These are phyloP conservation scores for Nemania sp. DNA, from an alignment of 2,329 filamentous ascomycete species.

Conservation along the genomic window DNA sequence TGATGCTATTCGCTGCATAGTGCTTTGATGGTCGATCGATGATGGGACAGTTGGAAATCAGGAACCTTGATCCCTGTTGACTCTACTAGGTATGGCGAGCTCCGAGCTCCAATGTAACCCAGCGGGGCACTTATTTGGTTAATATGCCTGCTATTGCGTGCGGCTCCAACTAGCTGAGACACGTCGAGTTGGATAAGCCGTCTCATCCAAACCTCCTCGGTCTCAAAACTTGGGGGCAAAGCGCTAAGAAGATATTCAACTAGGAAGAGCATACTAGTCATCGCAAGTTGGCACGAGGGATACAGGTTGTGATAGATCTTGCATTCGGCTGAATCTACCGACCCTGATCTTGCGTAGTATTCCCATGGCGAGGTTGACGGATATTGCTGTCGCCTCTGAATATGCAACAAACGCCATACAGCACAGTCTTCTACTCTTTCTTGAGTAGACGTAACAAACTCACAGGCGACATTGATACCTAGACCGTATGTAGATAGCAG, in stretches of 20 bases:
- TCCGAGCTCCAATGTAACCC: slow-evolving; percentile 14
- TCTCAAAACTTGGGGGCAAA: slow-evolving; percentile 44
- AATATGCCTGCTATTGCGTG: slow-evolving; percentile 39
- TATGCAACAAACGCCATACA: background rate
- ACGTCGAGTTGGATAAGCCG: slow-evolving; percentile 47
- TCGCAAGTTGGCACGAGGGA: background rate
- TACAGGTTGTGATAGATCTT: background rate
- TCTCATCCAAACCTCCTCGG: slow-evolving; percentile 49
- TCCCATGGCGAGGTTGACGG: background rate
- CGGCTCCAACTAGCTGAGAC: slow-evolving; percentile 48
- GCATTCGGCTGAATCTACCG: background rate
- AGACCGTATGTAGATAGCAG: background rate
- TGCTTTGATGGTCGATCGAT: background rate
- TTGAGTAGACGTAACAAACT: background rate
- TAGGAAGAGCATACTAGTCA: background rate
- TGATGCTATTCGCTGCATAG: background rate
- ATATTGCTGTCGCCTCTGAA: background rate
- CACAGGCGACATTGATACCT: too few relatives aligned
- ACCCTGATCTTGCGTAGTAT: background rate
- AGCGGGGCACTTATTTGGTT: slow-evolving; percentile 23
- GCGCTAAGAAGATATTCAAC: slow-evolving; percentile 29
- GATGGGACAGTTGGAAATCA: background rate
- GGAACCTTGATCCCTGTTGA: slow-evolving; percentile 23
- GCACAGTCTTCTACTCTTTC: background rate
- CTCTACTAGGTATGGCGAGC: slow-evolving; percentile 2